A percentile compares a stretch with the other conserved stretches of the same genome.
Evolutionary conservation across 139 green algal genomes (phyloP).

Genomic region (Picochlorum sp.): DNA sequence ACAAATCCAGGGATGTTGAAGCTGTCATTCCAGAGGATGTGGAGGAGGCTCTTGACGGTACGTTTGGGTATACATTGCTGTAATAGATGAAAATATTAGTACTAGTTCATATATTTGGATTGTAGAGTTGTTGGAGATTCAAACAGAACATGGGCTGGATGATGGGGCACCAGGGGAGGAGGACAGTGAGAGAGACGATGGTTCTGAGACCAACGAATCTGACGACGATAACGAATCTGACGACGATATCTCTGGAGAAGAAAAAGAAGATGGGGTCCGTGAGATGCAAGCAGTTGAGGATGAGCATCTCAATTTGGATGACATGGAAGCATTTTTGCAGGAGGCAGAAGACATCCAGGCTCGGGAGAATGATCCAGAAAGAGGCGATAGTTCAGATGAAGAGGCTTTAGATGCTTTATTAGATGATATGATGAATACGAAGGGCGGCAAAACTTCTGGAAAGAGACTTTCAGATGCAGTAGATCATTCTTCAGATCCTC

Average conservation of each 20-base stretch:
- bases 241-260: conserved; percentile 7
- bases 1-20: conserved; percentile 10
- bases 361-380: not conserved
- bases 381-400: not conserved
- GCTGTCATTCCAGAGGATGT: conserved; percentile 31
- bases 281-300: conserved; percentile 38
- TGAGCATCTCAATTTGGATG: conserved; percentile 66
- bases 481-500: conserved; percentile 1
- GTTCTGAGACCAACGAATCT: conserved; percentile 1
- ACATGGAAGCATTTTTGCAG: conserved; percentile 84
- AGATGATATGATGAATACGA: not conserved
- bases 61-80: not conserved
- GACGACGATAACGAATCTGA: too few species aligned
- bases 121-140: too few species aligned
- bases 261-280: not conserved
- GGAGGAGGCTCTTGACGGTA: conserved; percentile 33
- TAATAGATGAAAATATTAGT: too few species aligned
- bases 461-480: not conserved
- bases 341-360: conserved; percentile 53
- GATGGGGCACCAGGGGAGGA: not conserved
- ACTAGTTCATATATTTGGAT: too few species aligned
- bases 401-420: not conserved
- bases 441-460: not conserved
- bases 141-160: not conserved
- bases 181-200: not conserved